These are phyloP conservation scores for Hygrocybe coccinea DNA, from an alignment of 768 basidiomycete genomes.

Conservation along the genomic window DNA sequence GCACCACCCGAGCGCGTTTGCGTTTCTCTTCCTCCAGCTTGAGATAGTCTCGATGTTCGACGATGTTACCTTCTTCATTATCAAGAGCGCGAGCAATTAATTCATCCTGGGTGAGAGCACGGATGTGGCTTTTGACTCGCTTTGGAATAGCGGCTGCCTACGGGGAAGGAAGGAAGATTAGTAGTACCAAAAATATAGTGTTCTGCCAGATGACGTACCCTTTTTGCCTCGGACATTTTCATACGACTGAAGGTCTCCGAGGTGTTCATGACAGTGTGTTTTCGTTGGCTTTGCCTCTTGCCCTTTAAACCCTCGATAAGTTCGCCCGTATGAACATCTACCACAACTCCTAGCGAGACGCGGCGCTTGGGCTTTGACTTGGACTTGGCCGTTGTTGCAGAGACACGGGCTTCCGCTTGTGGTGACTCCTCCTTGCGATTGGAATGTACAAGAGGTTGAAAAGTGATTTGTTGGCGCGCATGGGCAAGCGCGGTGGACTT, in stretches of 20 bases:
- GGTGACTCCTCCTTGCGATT: slow-evolving; percentile 20
- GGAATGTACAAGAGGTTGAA: slow-evolving; percentile 50
- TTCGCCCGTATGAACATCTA: slow-evolving; percentile 61
- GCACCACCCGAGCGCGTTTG: slow-evolving; percentile 58
- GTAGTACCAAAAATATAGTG: not conserved
- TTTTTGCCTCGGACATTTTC: slow-evolving; percentile 59
- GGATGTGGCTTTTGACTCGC: slow-evolving; percentile 50
- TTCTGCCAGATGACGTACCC: slow-evolving; percentile 35
- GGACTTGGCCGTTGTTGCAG: not conserved
- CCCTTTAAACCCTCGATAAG: slow-evolving; percentile 40
- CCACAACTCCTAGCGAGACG: slow-evolving; percentile 49
- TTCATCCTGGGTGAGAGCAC: slow-evolving; percentile 70
- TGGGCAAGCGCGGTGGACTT: slow-evolving; percentile 64
- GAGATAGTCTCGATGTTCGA: slow-evolving; percentile 74
- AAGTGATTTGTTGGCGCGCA: slow-evolving; percentile 59
- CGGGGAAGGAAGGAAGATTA: not conserved
- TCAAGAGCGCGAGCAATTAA: slow-evolving; percentile 79
- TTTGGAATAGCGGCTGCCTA: slow-evolving; percentile 57
- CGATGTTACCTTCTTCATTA: slow-evolving; percentile 80
- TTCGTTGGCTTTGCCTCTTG: slow-evolving; percentile 58
- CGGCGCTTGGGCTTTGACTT: slow-evolving; percentile 40
- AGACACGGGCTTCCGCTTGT: slow-evolving; percentile 5
- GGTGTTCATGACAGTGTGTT: slow-evolving; percentile 67
- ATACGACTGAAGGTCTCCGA: slow-evolving; percentile 61
- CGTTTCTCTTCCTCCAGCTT: slow-evolving; percentile 79